A percentile compares a stretch with the other conserved stretches of the same genome.
Evolutionary conservation across 2,329 filamentous ascomycete genomes (phyloP).

Genomic region (Curvularia sp.): DNA sequence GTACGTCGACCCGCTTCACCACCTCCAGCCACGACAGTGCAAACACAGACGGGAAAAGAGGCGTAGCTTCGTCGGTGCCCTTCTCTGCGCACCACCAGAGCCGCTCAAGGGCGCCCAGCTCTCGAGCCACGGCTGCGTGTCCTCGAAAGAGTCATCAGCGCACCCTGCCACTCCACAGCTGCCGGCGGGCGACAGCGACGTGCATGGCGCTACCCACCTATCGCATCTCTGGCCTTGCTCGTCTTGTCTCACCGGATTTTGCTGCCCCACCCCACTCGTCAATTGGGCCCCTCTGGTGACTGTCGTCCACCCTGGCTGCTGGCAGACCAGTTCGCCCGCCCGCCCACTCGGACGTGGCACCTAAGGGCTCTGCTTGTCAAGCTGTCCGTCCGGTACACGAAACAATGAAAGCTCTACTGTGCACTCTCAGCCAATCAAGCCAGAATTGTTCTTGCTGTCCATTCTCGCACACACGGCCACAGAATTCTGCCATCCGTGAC

Average conservation of each 20-base stretch:
- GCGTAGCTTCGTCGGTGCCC: constrained; percentile 18
- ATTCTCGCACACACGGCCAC: constrained; percentile 5
- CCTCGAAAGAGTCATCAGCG: constrained; percentile 31
- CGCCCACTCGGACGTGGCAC: constrained; percentile 33
- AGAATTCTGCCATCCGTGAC: constrained; percentile 21
- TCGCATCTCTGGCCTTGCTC: constrained; percentile 35
- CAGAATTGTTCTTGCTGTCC: not conserved
- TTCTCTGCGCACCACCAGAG: constrained; percentile 14
- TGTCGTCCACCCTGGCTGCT: constrained; percentile 14
- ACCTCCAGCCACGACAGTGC: constrained; percentile 7
- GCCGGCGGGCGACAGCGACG: constrained; percentile 28
- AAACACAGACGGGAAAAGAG: not conserved
- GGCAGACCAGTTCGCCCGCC: constrained; percentile 37
- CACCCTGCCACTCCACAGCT: constrained; percentile 22
- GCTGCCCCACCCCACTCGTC: constrained; percentile 28
- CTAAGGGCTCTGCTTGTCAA: constrained; percentile 9
- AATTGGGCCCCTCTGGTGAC: constrained; percentile 19
- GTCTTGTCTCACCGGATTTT: constrained; percentile 46
- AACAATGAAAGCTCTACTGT: not conserved
- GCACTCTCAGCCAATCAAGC: not conserved
- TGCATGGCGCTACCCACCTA: constrained; percentile 27
- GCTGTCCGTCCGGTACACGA: constrained; percentile 3
- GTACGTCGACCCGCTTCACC: not conserved
- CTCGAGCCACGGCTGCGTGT: constrained; percentile 16
- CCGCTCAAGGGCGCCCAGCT: constrained; percentile 12